Percentiles rank a stretch among this genome's conserved stretches.
Evolutionary conservation across 2,329 filamentous ascomycete genomes (phyloP).

Genomic region (Hypoxylon sp.): DNA sequence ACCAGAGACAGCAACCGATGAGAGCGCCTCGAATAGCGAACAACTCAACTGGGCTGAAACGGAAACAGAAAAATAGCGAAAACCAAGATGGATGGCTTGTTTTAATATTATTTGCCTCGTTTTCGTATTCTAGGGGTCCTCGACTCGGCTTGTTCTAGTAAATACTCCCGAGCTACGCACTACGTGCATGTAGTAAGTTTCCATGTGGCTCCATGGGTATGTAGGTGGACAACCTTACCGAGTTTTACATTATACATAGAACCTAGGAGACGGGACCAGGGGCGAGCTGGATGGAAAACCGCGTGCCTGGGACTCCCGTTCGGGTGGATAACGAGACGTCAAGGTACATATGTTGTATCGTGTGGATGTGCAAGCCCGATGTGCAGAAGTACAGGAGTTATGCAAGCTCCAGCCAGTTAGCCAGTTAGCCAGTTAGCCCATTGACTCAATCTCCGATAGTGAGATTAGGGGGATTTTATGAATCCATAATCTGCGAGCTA

Average conservation of each 20-base stretch:
- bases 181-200: slow-evolving; percentile 1
- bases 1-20: slow-evolving; percentile 15
- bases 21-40: slow-evolving; percentile 19
- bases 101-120: slow-evolving; percentile 44
- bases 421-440: neutral
- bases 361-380: neutral
- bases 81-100: slow-evolving; percentile 29
- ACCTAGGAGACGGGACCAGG: neutral
- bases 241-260: slow-evolving; percentile 3
- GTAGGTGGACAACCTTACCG: slow-evolving; percentile 19
- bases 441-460: slow-evolving; percentile 33
- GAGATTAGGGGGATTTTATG: slow-evolving; percentile 24
- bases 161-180: slow-evolving; percentile 11
- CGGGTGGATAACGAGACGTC: slow-evolving; percentile 10
- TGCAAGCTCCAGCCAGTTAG: slow-evolving; percentile 6
- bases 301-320: slow-evolving; percentile 20
- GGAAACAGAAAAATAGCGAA: slow-evolving; percentile 15
- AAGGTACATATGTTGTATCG: no score
- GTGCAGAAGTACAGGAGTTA: slow-evolving; percentile 12
- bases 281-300: slow-evolving; percentile 16
- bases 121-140: slow-evolving; percentile 45
- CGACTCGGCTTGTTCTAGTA: slow-evolving; percentile 16
- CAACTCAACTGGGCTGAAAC: slow-evolving; percentile 31
- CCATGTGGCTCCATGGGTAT: no score
- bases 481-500: slow-evolving; percentile 6